Evolutionary conservation across 345 rosid species (phyloP).

Genomic region (Lepidium africanum): DNA sequence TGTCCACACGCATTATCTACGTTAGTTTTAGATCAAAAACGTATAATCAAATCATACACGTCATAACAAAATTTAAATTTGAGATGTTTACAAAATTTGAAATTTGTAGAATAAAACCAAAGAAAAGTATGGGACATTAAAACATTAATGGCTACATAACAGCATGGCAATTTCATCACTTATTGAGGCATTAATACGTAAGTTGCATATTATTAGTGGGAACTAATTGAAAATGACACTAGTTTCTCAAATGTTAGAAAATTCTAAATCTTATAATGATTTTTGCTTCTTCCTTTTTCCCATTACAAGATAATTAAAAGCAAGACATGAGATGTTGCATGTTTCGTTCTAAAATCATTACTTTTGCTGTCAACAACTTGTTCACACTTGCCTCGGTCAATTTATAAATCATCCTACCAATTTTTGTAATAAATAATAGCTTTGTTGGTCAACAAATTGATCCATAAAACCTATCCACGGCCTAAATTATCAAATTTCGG

Average conservation of each 20-base stretch:
- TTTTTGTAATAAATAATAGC: no score
- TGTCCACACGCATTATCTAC: not conserved
- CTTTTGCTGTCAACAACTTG: not conserved
- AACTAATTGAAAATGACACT: slow-evolving; percentile 7
- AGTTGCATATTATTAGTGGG: not conserved
- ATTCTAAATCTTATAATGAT: not conserved
- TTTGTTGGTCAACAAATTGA: no score
- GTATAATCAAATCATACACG: not conserved
- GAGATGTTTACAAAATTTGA: not conserved
- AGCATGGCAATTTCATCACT: not conserved
- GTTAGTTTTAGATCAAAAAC: not conserved
- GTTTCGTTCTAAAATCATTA: not conserved
- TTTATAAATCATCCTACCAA: not conserved
- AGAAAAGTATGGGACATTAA: not conserved
- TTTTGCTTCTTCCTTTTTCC: not conserved
- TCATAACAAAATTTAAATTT: not conserved
- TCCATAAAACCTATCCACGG: no score
- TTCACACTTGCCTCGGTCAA: not conserved
- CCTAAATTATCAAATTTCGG: no score
- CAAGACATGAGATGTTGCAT: not conserved
- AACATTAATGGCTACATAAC: not conserved
- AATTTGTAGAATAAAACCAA: no score
- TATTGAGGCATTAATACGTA: not conserved
- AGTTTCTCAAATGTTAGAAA: not conserved
- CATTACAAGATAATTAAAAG: not conserved